These are phyloP conservation scores for Toxoplasma gondii DNA, from an alignment of 169 alveolate genomes.

Conservation along the genomic window DNA sequence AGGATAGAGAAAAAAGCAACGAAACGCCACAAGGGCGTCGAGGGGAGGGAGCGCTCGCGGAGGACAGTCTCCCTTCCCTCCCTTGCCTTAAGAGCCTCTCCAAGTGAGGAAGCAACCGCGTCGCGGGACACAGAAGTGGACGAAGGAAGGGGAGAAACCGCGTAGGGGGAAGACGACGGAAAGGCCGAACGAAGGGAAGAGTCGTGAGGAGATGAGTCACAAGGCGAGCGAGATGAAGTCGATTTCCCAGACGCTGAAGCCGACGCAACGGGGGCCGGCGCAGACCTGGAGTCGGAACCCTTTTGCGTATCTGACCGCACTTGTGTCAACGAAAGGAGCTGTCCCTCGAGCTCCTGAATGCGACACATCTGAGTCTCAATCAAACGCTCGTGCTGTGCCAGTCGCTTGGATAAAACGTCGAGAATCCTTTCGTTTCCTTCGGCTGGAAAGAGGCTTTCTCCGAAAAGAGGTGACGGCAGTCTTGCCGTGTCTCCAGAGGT, in stretches of 20 bases:
- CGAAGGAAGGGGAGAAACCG: background rate
- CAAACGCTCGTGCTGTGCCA: background rate
- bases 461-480: too few relatives aligned
- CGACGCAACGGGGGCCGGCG: too few relatives aligned
- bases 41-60: constrained; percentile 8
- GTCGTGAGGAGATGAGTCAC: background rate
- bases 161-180: background rate
- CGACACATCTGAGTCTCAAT: background rate
- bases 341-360: background rate
- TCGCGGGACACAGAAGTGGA: background rate
- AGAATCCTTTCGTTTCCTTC: background rate
- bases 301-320: background rate
- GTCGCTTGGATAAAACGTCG: background rate
- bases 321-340: background rate
- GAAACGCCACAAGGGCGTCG: background rate
- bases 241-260: too few relatives aligned
- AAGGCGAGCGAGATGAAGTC: background rate
- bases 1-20: background rate
- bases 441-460: too few relatives aligned
- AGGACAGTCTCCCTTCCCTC: background rate
- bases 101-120: background rate
- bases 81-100: background rate
- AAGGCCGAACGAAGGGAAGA: background rate
- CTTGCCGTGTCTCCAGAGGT: too few relatives aligned
- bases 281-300: background rate